Percentiles rank a stretch among this genome's conserved stretches.
Conservation (phyloP, 345 rosid species). For the Gynandropsis gynandra region DNA sequence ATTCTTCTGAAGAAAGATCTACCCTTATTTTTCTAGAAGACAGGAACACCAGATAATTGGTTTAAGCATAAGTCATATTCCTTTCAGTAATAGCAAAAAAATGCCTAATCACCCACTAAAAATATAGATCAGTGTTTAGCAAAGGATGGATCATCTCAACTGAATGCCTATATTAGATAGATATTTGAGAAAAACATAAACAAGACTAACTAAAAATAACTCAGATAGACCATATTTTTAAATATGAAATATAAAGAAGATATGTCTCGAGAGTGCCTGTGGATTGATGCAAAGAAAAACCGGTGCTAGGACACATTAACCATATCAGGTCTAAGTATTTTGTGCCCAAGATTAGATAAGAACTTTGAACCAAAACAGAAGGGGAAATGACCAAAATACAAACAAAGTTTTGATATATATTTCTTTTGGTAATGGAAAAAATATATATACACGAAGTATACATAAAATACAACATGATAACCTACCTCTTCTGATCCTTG, state of each 20-base stretch:
- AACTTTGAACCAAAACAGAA: slow-evolving; percentile 11
- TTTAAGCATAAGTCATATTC: slow-evolving; percentile 6
- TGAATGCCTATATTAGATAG: slow-evolving; percentile 1
- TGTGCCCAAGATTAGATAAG: slow-evolving; percentile 8
- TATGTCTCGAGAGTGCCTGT: neutral
- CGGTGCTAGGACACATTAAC: neutral
- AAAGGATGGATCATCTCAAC: slow-evolving; percentile 10
- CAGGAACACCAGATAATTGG: slow-evolving; percentile 14
- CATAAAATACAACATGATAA: slow-evolving; percentile 21
- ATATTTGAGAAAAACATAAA: neutral
- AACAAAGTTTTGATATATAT: no score
- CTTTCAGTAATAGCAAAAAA: neutral
- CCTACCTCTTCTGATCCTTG: slow-evolving; percentile 85
- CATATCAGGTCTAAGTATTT: slow-evolving; percentile 3
- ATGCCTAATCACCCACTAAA: neutral
- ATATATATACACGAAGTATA: slow-evolving; percentile 1
- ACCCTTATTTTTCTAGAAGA: slow-evolving; percentile 58
- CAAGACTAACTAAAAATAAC: slow-evolving; percentile 1
- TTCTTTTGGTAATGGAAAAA: no score
- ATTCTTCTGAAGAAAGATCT: slow-evolving; percentile 74
- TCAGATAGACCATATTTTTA: neutral
- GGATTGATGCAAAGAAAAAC: slow-evolving; percentile 4
- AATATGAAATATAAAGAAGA: no score
- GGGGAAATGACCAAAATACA: neutral
- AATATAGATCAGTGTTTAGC: neutral